phyloP scores from a whole-genome alignment of 2,329 filamentous ascomycete species.

The Sporothrix globosa region DNA sequence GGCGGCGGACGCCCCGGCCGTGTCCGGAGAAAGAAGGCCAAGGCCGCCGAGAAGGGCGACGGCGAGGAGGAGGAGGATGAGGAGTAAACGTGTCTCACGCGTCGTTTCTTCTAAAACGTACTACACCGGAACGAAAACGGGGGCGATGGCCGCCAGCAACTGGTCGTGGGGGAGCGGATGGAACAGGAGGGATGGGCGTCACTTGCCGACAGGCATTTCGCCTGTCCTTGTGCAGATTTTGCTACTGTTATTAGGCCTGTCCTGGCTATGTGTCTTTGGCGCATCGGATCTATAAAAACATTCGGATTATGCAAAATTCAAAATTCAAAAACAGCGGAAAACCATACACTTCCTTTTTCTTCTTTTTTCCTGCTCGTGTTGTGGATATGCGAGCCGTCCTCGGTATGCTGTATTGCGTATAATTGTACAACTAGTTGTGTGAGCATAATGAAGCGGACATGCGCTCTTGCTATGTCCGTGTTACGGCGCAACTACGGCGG shows the following conservation, averaged over 20 bases:
- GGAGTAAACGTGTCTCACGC: conserved; percentile 24
- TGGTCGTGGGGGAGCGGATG: neutral
- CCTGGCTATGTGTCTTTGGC: conserved; percentile 32
- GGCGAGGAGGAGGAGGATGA: conserved; percentile 83
- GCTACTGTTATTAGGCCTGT: conserved; percentile 26
- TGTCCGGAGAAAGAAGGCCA: conserved; percentile 99
- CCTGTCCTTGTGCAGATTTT: conserved; percentile 19
- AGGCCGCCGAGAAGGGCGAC: conserved; percentile 84
- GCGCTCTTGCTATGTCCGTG: neutral
- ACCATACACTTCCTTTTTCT: neutral
- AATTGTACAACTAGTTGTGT: neutral
- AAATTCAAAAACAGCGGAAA: conserved; percentile 31
- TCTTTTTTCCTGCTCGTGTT: neutral
- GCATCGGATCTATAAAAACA: conserved; percentile 34
- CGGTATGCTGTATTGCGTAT: neutral
- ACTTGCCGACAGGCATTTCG: conserved; percentile 23
- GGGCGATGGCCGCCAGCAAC: conserved; percentile 6
- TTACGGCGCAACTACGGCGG: neutral
- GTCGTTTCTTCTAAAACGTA: neutral
- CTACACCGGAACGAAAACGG: conserved; percentile 3
- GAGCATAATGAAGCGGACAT: too few relatives aligned
- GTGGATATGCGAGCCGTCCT: neutral
- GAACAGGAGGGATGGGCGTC: conserved; percentile 18
- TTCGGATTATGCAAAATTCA: conserved; percentile 17
- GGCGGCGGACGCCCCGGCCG: conserved; percentile 95